Base-by-base conservation (phyloP, 352 stramenopile genomes). In the Phytopythium montanum region DNA sequence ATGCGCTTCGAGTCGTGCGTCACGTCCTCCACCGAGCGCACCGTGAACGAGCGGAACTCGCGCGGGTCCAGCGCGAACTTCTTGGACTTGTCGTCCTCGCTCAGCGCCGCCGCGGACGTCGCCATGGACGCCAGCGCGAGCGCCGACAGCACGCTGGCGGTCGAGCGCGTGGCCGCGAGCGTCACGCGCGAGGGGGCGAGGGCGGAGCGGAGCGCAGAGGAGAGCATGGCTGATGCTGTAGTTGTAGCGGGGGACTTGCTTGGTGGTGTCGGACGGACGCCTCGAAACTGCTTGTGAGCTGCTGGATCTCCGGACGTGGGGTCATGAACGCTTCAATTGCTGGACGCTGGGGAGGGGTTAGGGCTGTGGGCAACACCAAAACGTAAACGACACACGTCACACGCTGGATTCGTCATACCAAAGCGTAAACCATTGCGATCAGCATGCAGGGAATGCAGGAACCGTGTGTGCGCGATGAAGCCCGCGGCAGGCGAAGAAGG, bases 1-100 rank as follows among this genome's bases (percentile, higher is more conserved):
- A 87, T 45, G 44, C 67, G 72, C 65, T 87, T 87, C 41, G 81
- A 89, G 65, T 88, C 75, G 65, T 79, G 78, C 34, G 76, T 87
- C 54, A 90, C 69, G 13, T 61, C 55, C 65, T 88, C 75, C 51
- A 88, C 73, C 48, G 82, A 81, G 45, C 61, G 72, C 49, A 90
- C 76, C 49, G 69, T 81, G 67, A 90, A 90, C 21, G 73, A 64
- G 33, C 76, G 78, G 65, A 86, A 90, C 59, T 88, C 78, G 54
- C 68, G 64, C 23, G 78, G 65, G 58, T 66, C 83, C 28, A 90
- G 68, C 23, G 81, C 81, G 57, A 77, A 66, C 56, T 83, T 79
- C 52, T 76, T 69, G 42, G 2, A 7, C 42, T 49, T 29, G n/a
- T 49, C 42, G 33, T 72, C 66, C 25, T 68, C 65, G 59, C 70